Conservation (phyloP, 2,329 filamentous ascomycete species). For the Curvularia verruculosa region DNA sequence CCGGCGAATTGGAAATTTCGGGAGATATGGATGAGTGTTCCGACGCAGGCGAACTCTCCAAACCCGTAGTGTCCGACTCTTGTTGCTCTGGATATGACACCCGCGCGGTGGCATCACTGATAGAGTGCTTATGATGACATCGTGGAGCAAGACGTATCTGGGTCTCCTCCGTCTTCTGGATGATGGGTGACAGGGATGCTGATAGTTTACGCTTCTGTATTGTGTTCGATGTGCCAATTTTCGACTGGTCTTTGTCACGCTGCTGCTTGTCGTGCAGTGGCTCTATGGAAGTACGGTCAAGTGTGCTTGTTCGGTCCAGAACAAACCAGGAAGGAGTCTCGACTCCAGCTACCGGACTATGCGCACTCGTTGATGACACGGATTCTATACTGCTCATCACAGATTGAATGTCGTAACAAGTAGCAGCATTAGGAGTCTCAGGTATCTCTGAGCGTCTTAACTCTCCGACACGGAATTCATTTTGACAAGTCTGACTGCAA, state of each 20-base stretch:
- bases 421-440: slow-evolving; percentile 19
- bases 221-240: too few relatives aligned
- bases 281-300: not conserved
- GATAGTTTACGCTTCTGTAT: not conserved
- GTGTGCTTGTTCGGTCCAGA: not conserved
- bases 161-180: not conserved
- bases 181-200: not conserved
- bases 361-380: not conserved
- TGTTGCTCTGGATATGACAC: not conserved
- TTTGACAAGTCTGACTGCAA: slow-evolving; percentile 17
- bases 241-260: not conserved
- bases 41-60: not conserved
- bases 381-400: not conserved
- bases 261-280: not conserved
- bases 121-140: too few relatives aligned
- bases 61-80: not conserved
- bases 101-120: not conserved
- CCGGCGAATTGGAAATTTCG: not conserved
- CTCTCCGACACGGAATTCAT: not conserved
- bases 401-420: not conserved
- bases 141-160: not conserved
- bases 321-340: slow-evolving; percentile 9
- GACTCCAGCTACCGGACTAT: not conserved
- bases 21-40: too few relatives aligned
- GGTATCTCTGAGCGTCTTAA: slow-evolving; percentile 19